phyloP scores from a whole-genome alignment of 371 early-diverging fungal species.

The Amoeboaphelidium protococcarum region DNA sequence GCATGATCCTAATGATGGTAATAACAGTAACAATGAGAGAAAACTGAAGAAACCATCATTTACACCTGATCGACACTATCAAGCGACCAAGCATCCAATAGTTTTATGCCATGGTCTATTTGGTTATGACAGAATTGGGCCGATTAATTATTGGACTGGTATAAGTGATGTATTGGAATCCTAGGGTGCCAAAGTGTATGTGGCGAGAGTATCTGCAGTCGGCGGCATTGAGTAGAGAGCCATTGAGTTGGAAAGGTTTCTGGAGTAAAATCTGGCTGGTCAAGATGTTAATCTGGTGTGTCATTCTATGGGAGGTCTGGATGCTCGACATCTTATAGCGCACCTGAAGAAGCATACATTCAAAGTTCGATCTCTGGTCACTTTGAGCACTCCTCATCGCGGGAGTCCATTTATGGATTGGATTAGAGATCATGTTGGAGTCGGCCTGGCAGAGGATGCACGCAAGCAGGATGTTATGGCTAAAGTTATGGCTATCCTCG shows the following conservation, averaged over 20 bases:
- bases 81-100: constrained; percentile 23
- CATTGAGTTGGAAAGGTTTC: constrained; percentile 31
- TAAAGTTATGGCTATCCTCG: constrained; percentile 22
- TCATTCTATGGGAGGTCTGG: constrained; percentile 83
- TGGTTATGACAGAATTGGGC: constrained; percentile 53
- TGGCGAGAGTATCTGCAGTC: constrained; percentile 35
- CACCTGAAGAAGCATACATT: constrained; percentile 36
- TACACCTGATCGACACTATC: too few relatives aligned
- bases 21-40: too few relatives aligned
- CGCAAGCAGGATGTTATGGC: neutral
- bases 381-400: constrained; percentile 71
- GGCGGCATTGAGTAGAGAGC: constrained; percentile 54
- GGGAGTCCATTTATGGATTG: constrained; percentile 24
- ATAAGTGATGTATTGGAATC: constrained; percentile 47
- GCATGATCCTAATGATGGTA: too few relatives aligned
- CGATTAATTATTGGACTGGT: constrained; percentile 69
- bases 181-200: constrained; percentile 50
- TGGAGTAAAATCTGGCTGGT: constrained; percentile 22
- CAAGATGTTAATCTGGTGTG: constrained; percentile 51
- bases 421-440: constrained; percentile 24
- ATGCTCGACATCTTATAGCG: constrained; percentile 40
- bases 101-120: constrained; percentile 72
- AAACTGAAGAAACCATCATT: too few relatives aligned
- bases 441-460: neutral
- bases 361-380: constrained; percentile 40